Base-by-base conservation (phyloP, 78 protist genomes). In the Dictyostelium firmibasis region DNA sequence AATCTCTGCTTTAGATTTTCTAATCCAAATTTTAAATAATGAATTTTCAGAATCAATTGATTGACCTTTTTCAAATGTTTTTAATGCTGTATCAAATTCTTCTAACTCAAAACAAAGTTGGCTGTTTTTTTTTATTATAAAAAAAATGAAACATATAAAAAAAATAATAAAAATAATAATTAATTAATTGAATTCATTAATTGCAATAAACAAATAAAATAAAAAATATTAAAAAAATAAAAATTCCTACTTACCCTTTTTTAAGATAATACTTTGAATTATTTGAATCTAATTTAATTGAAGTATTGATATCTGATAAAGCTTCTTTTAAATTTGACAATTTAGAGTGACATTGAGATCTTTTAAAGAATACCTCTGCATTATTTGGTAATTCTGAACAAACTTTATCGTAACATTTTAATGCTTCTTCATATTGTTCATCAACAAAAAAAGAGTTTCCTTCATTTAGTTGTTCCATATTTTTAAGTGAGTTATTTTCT, bases 81-180 rank as follows among this genome's bases (percentile, higher is more conserved):
- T 81, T 69, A 92, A 69, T 25, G 98, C 97, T n/a, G 85, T 93
- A 23, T 88, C 96, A 85, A 72, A 95, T 77, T 96, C 98, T 20
- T 96, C 96, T 10, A 94, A 43, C 47, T 86, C 84, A 72, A 96
- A 96, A 75, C 89, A 86, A 50, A 85, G 75, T 83, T 93, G 93
- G n/a, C 97, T 91, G 29, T 14, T 14, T 67, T 11, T 60, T 23
- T 60, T 8, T 0, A 23, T 60, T 7, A n/a, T 2, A 62, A n/a
- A 25, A 74, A 36, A 27, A 84, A 84, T 3, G n/a, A 38, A 20
- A 11, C 14, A 14, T 16, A 53, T 36, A 14, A 27, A 25, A 67
- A 16, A 33, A 25, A 16, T 38, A 78, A 69, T 3, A 1, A 35
- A 18, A 20, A 18, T 4, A 70, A 70, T 0, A 29, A 64, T 18